These are phyloP conservation scores for Corchorus capsularis DNA, from an alignment of 345 rosid species.

Conservation along the genomic window DNA sequence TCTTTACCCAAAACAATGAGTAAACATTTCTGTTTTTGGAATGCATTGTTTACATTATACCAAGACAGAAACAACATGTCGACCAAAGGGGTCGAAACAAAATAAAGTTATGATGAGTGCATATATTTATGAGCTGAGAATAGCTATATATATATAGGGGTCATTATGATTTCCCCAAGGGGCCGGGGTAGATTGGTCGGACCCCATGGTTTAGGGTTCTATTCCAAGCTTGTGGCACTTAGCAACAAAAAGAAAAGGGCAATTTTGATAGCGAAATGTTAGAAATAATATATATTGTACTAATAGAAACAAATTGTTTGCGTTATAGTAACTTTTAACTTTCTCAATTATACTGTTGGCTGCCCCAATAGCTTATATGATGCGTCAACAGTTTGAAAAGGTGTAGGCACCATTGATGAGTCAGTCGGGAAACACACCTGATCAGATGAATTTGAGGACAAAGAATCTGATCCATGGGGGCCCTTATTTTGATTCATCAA, in stretches of 20 bases:
- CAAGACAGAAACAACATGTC: too few species aligned
- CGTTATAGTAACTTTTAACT: constrained; percentile 3
- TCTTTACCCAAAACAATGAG: not conserved
- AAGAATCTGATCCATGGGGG: constrained; percentile 14
- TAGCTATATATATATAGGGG: too few species aligned
- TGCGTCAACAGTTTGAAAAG: constrained; percentile 20
- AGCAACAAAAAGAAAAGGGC: not conserved
- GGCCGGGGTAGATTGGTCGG: too few species aligned
- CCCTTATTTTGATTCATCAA: not conserved
- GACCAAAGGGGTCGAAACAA: not conserved
- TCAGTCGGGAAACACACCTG: constrained; percentile 35
- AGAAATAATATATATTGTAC: not conserved
- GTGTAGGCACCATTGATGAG: constrained; percentile 29
- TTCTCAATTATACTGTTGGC: not conserved
- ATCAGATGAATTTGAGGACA: constrained; percentile 27
- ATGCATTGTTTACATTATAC: not conserved
- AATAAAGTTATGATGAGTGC: not conserved
- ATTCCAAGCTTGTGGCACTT: constrained; percentile 9
- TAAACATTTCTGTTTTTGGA: not conserved
- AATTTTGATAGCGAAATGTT: constrained; percentile 19
- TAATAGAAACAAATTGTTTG: constrained; percentile 12
- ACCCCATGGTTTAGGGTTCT: constrained; percentile 15
- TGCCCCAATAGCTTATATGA: constrained; percentile 13
- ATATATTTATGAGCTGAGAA: not conserved
- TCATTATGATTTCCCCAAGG: too few species aligned